These are phyloP conservation scores for Comarum palustre DNA, from an alignment of 306 rosid species.

Conservation along the genomic window DNA sequence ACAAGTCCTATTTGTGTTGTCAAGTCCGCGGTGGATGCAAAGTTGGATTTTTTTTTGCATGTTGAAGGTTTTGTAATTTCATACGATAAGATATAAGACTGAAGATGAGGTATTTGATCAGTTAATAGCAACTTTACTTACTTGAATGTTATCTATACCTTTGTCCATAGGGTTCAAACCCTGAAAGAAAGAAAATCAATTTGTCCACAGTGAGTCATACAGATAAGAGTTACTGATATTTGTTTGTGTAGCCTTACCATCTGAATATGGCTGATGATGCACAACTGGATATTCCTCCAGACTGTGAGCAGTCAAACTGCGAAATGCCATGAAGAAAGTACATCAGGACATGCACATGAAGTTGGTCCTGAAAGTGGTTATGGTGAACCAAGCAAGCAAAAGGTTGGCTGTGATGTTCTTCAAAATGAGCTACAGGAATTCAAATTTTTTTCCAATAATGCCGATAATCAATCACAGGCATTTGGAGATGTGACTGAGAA, in stretches of 20 bases:
- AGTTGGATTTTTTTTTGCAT: constrained; percentile 4
- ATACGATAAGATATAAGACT: constrained; percentile 3
- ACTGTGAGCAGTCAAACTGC: constrained; percentile 32
- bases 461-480: constrained; percentile 29
- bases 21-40: constrained; percentile 16
- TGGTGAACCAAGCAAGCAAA: constrained; percentile 36
- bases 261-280: constrained; percentile 36
- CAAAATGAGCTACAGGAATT: constrained; percentile 34
- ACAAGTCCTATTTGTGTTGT: constrained; percentile 15
- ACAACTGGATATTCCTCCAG: constrained; percentile 24
- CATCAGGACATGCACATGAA: constrained; percentile 29
- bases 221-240: constrained; percentile 14
- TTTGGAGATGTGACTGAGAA: constrained; percentile 25
- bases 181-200: background rate
- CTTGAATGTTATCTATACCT: background rate
- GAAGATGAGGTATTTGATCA: constrained; percentile 4
- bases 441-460: constrained; percentile 15
- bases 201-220: background rate
- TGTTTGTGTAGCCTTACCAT: constrained; percentile 25
- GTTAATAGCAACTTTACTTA: background rate
- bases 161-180: constrained; percentile 9
- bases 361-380: constrained; percentile 33
- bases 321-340: constrained; percentile 26
- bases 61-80: constrained; percentile 21
- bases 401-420: constrained; percentile 33